Conservation (phyloP, 768 basidiomycete genomes). For the Gloeostereum incarnatum region DNA sequence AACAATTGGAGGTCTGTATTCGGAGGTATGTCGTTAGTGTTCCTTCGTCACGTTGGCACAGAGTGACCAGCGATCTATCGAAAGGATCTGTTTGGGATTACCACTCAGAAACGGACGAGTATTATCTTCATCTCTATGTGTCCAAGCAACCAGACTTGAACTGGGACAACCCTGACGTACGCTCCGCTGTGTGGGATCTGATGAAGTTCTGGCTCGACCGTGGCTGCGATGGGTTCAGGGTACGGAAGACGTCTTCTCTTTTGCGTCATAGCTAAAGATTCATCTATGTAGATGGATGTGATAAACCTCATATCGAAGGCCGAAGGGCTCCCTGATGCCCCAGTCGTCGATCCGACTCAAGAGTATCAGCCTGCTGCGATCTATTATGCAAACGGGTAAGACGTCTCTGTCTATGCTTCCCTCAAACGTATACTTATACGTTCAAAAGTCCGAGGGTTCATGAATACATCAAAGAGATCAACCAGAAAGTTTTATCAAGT, state of each 20-base stretch:
- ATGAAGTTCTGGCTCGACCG: slow-evolving; percentile 71
- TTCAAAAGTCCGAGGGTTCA: slow-evolving; percentile 49
- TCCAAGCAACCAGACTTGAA: slow-evolving; percentile 69
- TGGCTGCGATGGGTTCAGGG: slow-evolving; percentile 70
- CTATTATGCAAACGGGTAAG: slow-evolving; percentile 53
- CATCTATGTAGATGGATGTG: slow-evolving; percentile 46
- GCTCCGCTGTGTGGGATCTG: slow-evolving; percentile 48
- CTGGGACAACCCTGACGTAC: slow-evolving; percentile 61
- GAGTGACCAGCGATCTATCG: too few relatives aligned
- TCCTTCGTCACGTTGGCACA: neutral
- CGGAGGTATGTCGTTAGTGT: slow-evolving; percentile 32
- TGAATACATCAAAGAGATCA: slow-evolving; percentile 62
- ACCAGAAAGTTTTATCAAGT: slow-evolving; percentile 50
- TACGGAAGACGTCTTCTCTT: slow-evolving; percentile 19
- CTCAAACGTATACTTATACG: neutral
- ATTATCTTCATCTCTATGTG: slow-evolving; percentile 64
- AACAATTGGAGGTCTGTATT: slow-evolving; percentile 70
- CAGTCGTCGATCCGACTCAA: slow-evolving; percentile 38
- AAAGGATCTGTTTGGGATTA: slow-evolving; percentile 65
- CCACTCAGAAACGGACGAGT: slow-evolving; percentile 55
- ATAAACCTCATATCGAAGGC: slow-evolving; percentile 64
- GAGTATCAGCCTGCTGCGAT: slow-evolving; percentile 44
- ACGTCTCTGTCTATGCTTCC: slow-evolving; percentile 2
- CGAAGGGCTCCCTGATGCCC: slow-evolving; percentile 57
- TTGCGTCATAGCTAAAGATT: neutral